Evolutionary conservation across 176 grass and related monocot species (phyloP).

Genomic region (Pontederia crassipes): DNA sequence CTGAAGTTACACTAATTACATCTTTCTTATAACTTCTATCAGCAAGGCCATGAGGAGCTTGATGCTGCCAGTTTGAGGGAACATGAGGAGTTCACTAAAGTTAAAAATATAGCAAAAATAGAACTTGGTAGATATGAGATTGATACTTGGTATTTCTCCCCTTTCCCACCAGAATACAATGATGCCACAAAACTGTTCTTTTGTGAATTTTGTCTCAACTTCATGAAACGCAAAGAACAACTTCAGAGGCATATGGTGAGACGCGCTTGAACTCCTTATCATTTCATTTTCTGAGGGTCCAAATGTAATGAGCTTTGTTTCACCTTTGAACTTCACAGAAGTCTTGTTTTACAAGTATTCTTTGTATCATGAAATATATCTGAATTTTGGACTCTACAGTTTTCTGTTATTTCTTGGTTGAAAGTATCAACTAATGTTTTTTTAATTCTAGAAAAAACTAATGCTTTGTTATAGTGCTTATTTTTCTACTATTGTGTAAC

Average conservation of each 20-base stretch:
- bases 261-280: constrained; percentile 14
- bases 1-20: background rate
- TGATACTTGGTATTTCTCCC: constrained; percentile 99
- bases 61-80: constrained; percentile 96
- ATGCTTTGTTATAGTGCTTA: too few relatives aligned
- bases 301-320: background rate
- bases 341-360: too few relatives aligned
- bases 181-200: constrained; percentile 88
- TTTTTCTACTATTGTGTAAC: too few relatives aligned
- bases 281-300: background rate
- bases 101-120: constrained; percentile 99
- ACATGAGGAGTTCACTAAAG: constrained; percentile 98
- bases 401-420: too few relatives aligned
- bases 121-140: constrained; percentile 98
- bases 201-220: constrained; percentile 99
- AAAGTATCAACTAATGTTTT: too few relatives aligned
- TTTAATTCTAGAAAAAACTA: too few relatives aligned
- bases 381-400: too few relatives aligned
- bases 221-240: constrained; percentile 99
- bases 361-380: too few relatives aligned
- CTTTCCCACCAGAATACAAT: constrained; percentile 95
- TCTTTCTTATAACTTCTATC: constrained; percentile 1
- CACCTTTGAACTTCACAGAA: too few relatives aligned
- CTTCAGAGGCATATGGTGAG: constrained; percentile 99
- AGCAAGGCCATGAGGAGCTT: constrained; percentile 97